phyloP scores from a whole-genome alignment of 148 eudicot species.

The Persicaria tinctoria region DNA sequence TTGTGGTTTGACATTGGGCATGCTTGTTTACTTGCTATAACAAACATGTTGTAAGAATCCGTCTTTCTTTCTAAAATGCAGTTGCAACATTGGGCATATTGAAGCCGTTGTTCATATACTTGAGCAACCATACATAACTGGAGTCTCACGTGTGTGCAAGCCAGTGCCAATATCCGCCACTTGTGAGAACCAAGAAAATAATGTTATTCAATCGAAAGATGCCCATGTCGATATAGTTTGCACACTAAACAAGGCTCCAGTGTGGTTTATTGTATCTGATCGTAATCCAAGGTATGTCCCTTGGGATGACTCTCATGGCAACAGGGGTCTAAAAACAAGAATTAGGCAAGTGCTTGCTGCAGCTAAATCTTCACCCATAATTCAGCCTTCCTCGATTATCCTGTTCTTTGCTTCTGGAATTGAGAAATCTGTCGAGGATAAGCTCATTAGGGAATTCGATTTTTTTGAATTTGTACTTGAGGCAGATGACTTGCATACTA shows the following conservation, averaged over 20 bases:
- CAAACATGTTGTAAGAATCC: neutral
- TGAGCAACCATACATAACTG: constrained; percentile 62
- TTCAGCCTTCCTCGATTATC: constrained; percentile 54
- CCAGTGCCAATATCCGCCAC: constrained; percentile 33
- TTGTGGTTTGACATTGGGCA: neutral
- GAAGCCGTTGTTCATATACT: constrained; percentile 75
- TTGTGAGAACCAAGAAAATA: constrained; percentile 3
- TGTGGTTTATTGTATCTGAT: constrained; percentile 86
- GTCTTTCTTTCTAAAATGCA: constrained; percentile 21
- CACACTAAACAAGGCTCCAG: constrained; percentile 58
- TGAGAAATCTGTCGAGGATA: constrained; percentile 25
- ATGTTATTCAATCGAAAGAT: constrained; percentile 15
- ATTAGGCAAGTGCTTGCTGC: constrained; percentile 44
- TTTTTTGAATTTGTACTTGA: constrained; percentile 27
- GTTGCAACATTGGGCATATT: constrained; percentile 76
- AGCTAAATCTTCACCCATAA: constrained; percentile 38
- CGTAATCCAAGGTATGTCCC: constrained; percentile 69
- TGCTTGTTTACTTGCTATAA: neutral
- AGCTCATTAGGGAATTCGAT: constrained; percentile 42
- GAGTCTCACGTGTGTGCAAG: constrained; percentile 92
- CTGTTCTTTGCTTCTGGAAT: constrained; percentile 81
- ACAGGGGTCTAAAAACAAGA: constrained; percentile 47
- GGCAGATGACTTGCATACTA: constrained; percentile 31
- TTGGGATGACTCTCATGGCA: constrained; percentile 45
- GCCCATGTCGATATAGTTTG: constrained; percentile 76